These are phyloP conservation scores for Boletus tylopilopsis DNA, from an alignment of 768 basidiomycete genomes.

Conservation along the genomic window DNA sequence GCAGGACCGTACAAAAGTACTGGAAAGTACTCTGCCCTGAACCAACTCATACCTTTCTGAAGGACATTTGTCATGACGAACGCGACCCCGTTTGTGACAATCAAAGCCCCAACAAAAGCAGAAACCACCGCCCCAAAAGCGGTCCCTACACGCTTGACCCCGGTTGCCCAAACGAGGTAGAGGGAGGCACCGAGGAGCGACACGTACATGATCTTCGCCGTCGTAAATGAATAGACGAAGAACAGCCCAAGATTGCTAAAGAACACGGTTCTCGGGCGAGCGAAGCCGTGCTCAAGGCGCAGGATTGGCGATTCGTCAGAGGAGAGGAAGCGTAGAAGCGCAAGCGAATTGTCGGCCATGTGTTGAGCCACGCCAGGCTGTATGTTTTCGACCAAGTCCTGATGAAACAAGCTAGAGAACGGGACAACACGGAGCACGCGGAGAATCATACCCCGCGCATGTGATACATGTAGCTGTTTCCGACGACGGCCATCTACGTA, in stretches of 20 bases:
- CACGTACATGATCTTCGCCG: constrained; percentile 63
- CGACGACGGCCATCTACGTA: constrained; percentile 87
- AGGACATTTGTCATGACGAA: constrained; percentile 59
- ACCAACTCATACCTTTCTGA: constrained; percentile 83
- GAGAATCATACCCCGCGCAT: constrained; percentile 67
- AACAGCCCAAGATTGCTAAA: constrained; percentile 67
- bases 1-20: constrained; percentile 74
- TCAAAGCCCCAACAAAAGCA: constrained; percentile 53
- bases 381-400: constrained; percentile 81
- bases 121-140: constrained; percentile 47
- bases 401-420: not conserved
- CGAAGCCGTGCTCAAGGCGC: constrained; percentile 47
- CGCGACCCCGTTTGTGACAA: constrained; percentile 70
- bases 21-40: constrained; percentile 60
- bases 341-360: constrained; percentile 86
- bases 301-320: constrained; percentile 68
- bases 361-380: constrained; percentile 82
- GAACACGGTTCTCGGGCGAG: constrained; percentile 67
- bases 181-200: constrained; percentile 46
- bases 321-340: constrained; percentile 71
- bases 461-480: constrained; percentile 92
- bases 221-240: constrained; percentile 69
- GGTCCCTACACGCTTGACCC: constrained; percentile 31
- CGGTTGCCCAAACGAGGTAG: constrained; percentile 36
- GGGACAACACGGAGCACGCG: not conserved